Base-by-base conservation (phyloP, 169 alveolate species). In the Cyclospora cayetanensis region DNA sequence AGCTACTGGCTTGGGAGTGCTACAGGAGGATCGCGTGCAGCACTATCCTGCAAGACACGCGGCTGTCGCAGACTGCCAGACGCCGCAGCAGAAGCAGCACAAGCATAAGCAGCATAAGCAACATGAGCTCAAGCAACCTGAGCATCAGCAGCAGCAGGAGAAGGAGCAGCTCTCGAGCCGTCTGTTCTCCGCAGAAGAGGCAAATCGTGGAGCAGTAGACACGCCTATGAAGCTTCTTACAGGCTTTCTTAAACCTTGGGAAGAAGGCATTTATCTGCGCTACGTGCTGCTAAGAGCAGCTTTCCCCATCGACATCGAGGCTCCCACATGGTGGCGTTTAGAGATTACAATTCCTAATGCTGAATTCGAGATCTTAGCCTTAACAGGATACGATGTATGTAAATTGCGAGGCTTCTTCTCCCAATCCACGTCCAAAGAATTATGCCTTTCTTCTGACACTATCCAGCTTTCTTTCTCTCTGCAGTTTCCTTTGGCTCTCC, bases 221-320 rank as follows among this genome's bases (percentile, higher is more conserved):
- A 43, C 68, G 43, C n/a, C n/a, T n/a, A 66, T 27, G 15, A n/a
- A 18, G 1, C 12, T 43, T 27, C 31, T 66, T 43, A 27, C 43
- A 34, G 68, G 86, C 18, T 42, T 76, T 63, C 86, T 76, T 41
- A 63, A 43, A 2, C 86, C 86, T 25, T 76, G 86, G 86, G 68
- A 66, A 7, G 41, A 52, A 42, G 9, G 66, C 41, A 43, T 76
- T 11, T 76, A 41, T 42, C 43, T 76, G 27, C 39, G 86, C 1
- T 76, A 43, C 27, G 86, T 76, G 42, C 46, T 76, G 86, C 86
- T 76, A 27, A 63, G 86, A 4, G 52, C 66, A 15, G 22, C 22
- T 9, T 1, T 76, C 1, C 86, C 86, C 22, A 2, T 76, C 9
- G 86, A 76, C 1, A 3, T n/a, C 2, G 68, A 43, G 9, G 27